phyloP scores from a whole-genome alignment of 2,329 filamentous ascomycete genomes.

The Beauveria bassiana region DNA sequence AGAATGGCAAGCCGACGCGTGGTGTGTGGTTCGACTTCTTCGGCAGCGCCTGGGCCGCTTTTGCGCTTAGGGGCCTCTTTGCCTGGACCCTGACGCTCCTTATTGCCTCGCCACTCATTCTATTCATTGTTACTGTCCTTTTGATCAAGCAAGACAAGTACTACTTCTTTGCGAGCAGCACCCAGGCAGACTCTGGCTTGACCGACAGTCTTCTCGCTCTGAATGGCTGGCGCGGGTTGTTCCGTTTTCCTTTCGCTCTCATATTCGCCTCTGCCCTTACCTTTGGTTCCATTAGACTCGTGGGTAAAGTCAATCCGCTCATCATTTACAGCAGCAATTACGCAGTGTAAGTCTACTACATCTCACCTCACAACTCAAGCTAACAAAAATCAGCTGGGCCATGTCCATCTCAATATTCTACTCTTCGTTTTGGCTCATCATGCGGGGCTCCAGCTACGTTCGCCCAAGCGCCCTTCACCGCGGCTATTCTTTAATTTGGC shows the following conservation, averaged over 20 bases:
- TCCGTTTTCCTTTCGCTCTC: constrained; percentile 74
- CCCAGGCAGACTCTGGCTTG: constrained; percentile 48
- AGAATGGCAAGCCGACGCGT: constrained; percentile 57
- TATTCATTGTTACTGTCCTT: constrained; percentile 61
- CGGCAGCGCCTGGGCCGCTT: constrained; percentile 68
- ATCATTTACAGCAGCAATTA: constrained; percentile 89
- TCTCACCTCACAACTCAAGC: neutral
- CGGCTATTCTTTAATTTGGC: constrained; percentile 74
- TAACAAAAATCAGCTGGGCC: constrained; percentile 49
- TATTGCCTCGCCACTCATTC: constrained; percentile 66
- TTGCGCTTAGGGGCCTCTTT: constrained; percentile 76
- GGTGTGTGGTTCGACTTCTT: constrained; percentile 95
- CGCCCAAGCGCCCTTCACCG: constrained; percentile 82
- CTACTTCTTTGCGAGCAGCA: constrained; percentile 69
- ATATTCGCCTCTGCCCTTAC: constrained; percentile 59
- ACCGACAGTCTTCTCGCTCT: constrained; percentile 55
- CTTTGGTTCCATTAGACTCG: constrained; percentile 63
- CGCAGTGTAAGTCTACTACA: constrained; percentile 46
- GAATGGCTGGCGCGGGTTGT: constrained; percentile 73
- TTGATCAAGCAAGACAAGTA: constrained; percentile 70
- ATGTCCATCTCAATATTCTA: constrained; percentile 82
- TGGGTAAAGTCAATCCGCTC: constrained; percentile 78
- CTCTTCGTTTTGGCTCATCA: constrained; percentile 73
- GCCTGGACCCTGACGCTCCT: constrained; percentile 79
- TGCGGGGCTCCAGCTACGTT: constrained; percentile 68